A percentile compares a stretch with the other conserved stretches of the same genome.
Conservation (phyloP, 176 grass and related monocot species). For the Cenchrus fungigraminus region DNA sequence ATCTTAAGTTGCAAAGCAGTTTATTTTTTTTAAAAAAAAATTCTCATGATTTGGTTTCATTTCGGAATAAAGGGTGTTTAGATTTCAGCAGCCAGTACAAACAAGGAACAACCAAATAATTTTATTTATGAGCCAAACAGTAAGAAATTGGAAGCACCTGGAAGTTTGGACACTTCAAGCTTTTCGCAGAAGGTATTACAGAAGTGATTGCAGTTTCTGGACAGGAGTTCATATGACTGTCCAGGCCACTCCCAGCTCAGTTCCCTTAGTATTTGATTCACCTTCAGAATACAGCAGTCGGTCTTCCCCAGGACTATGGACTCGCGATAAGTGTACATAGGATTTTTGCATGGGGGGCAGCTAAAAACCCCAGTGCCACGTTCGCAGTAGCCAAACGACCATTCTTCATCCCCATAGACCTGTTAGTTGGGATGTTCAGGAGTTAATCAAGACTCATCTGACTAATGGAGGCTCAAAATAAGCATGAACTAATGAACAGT, state of each 20-base stretch:
- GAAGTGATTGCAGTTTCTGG: slow-evolving; percentile 74
- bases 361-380: slow-evolving; percentile 66
- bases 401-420: slow-evolving; percentile 69
- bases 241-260: slow-evolving; percentile 63
- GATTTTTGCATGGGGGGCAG: slow-evolving; percentile 55
- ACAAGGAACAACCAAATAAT: neutral
- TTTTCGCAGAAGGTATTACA: slow-evolving; percentile 62
- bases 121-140: slow-evolving; percentile 4
- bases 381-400: slow-evolving; percentile 65
- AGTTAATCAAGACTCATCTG: neutral
- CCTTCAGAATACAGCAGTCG: slow-evolving; percentile 47
- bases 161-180: slow-evolving; percentile 57
- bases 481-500: neutral
- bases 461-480: neutral
- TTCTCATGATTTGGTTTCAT: neutral
- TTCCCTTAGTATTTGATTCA: slow-evolving; percentile 55
- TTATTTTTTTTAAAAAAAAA: neutral
- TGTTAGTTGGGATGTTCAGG: neutral
- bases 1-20: neutral
- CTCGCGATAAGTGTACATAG: slow-evolving; percentile 64
- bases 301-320: slow-evolving; percentile 63
- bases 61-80: neutral
- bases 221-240: slow-evolving; percentile 60
- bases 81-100: neutral
- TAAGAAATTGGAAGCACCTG: slow-evolving; percentile 42